Conservation (phyloP, 495 filamentous ascomycete species). For the Neurospora sublineolata region DNA sequence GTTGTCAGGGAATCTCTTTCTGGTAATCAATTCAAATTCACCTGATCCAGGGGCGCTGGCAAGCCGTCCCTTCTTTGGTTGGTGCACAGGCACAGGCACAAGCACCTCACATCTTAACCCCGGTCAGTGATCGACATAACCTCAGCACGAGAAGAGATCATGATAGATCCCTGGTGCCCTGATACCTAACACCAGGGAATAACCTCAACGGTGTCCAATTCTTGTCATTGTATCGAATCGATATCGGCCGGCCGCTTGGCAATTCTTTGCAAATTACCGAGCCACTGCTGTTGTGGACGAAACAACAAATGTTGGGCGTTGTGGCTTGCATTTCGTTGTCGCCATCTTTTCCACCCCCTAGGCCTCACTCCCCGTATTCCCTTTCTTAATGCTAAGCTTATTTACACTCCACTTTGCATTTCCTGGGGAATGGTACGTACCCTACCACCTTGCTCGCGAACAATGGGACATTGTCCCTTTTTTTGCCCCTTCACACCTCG, state of each 20-base stretch:
- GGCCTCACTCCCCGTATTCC: background rate
- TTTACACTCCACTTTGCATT: background rate
- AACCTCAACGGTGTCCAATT: background rate
- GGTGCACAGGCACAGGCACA: background rate
- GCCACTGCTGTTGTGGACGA: background rate
- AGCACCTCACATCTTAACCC: background rate
- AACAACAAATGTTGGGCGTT: background rate
- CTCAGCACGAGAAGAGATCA: background rate
- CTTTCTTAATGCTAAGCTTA: background rate
- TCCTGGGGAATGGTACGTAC: background rate
- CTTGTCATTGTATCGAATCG: conserved; percentile 2
- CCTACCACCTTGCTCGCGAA: background rate
- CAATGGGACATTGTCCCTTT: background rate
- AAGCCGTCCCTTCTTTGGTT: background rate
- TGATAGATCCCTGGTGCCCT: background rate
- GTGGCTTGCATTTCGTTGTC: background rate
- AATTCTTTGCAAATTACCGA: conserved; percentile 19
- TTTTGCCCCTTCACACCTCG: background rate
- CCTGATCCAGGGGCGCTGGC: background rate
- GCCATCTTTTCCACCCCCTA: background rate
- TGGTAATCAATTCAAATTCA: background rate
- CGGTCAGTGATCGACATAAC: background rate
- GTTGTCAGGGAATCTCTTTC: background rate
- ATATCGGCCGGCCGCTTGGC: conserved; percentile 19
- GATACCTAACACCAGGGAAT: background rate